Evolutionary conservation across 495 filamentous ascomycete species (phyloP).

Genomic region (Echria macrotheca): DNA sequence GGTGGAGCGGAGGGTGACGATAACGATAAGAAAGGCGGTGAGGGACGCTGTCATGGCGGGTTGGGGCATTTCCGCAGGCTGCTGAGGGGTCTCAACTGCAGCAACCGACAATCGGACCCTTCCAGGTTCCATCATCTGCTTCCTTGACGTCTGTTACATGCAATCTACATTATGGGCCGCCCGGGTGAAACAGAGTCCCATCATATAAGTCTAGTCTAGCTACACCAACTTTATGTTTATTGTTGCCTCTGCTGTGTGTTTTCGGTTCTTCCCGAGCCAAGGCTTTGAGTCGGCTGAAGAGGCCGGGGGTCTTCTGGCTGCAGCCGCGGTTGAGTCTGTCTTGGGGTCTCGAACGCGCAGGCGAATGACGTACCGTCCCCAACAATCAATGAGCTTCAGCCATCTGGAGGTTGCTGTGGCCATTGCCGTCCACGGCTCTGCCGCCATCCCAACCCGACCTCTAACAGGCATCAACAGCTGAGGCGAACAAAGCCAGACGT

Average conservation of each 20-base stretch:
- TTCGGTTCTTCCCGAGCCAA: neutral
- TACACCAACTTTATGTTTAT: too few relatives aligned
- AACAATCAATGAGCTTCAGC: constrained; percentile 5
- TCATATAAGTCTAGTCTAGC: too few relatives aligned
- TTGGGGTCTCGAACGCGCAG: neutral
- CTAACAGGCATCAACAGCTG: neutral
- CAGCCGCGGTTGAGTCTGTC: constrained; percentile 9
- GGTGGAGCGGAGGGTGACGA: constrained; percentile 19
- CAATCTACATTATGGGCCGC: too few relatives aligned
- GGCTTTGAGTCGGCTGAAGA: neutral
- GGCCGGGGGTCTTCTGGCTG: neutral
- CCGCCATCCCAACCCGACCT: neutral
- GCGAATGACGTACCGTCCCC: constrained; percentile 10
- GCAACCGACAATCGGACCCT: too few relatives aligned
- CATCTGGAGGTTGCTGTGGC: neutral
- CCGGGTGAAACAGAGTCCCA: too few relatives aligned
- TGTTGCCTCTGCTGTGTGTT: too few relatives aligned
- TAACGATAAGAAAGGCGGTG: constrained; percentile 31
- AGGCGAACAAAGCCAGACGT: constrained; percentile 1
- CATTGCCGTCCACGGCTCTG: neutral
- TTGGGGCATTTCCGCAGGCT: neutral
- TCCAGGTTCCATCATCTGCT: too few relatives aligned
- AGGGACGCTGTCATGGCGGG: neutral
- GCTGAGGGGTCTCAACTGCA: too few relatives aligned
- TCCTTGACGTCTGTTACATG: too few relatives aligned